Percentiles rank a stretch among this genome's conserved stretches.
Conservation (phyloP, 2,329 filamentous ascomycete genomes). For the Tolypocladium tundrense region DNA sequence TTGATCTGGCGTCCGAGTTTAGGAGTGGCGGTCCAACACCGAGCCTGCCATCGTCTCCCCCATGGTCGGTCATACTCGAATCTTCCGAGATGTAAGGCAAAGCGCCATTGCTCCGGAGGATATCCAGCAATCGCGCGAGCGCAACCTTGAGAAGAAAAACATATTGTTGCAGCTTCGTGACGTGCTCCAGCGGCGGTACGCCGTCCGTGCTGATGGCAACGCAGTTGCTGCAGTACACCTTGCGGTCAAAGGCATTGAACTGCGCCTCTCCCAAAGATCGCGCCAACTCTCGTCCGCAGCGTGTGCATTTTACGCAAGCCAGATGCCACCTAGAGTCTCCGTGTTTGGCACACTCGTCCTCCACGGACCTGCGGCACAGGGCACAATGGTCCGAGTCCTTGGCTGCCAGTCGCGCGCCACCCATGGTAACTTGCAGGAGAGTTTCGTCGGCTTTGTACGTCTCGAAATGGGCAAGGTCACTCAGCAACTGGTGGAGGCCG, state of each 20-base stretch:
- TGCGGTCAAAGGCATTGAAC: slow-evolving; percentile 57
- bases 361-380: slow-evolving; percentile 75
- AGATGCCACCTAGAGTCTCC: slow-evolving; percentile 76
- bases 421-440: slow-evolving; percentile 54
- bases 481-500: slow-evolving; percentile 72
- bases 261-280: slow-evolving; percentile 58
- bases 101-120: slow-evolving; percentile 72
- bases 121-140: slow-evolving; percentile 77
- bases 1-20: slow-evolving; percentile 59
- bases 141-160: slow-evolving; percentile 88
- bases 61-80: slow-evolving; percentile 33
- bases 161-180: slow-evolving; percentile 87
- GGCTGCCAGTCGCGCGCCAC: slow-evolving; percentile 57
- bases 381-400: slow-evolving; percentile 78
- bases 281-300: slow-evolving; percentile 55
- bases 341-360: slow-evolving; percentile 78
- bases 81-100: slow-evolving; percentile 61
- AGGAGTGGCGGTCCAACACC: slow-evolving; percentile 28
- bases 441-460: slow-evolving; percentile 61
- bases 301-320: slow-evolving; percentile 67
- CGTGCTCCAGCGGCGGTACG: slow-evolving; percentile 51
- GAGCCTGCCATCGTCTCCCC: slow-evolving; percentile 1
- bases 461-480: slow-evolving; percentile 78
- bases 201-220: slow-evolving; percentile 44
- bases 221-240: slow-evolving; percentile 63